These are phyloP conservation scores for Rhododendron griersonianum DNA, from an alignment of 148 eudicot genomes.

Conservation along the genomic window DNA sequence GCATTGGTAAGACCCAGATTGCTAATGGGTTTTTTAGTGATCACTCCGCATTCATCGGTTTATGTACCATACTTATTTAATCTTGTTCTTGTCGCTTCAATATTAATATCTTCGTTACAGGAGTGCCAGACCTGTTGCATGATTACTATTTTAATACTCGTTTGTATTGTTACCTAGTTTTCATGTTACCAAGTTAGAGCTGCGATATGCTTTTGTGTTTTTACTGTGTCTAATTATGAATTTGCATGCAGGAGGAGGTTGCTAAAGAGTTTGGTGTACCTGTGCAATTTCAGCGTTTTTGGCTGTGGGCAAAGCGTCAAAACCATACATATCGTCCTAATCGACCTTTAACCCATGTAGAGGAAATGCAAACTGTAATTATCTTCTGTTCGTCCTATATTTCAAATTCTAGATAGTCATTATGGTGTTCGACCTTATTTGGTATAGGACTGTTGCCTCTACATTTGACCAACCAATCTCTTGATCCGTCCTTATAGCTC, in stretches of 20 bases:
- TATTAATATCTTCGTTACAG: neutral
- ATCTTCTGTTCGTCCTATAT: conserved; percentile 7
- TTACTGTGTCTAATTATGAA: conserved; percentile 1
- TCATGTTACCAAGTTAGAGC: neutral
- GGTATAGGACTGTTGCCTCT: neutral
- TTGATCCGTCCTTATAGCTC: neutral
- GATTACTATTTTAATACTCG: neutral
- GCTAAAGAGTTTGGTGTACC: conserved; percentile 92
- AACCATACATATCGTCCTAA: conserved; percentile 93
- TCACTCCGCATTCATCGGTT: neutral
- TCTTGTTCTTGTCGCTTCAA: neutral
- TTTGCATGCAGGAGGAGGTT: conserved; percentile 69
- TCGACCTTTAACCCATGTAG: conserved; percentile 68
- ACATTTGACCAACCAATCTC: neutral
- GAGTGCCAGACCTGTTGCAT: neutral
- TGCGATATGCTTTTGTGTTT: neutral
- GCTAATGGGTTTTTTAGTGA: neutral
- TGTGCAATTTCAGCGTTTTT: conserved; percentile 80
- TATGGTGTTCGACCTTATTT: neutral
- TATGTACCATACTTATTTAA: neutral
- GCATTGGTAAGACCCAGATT: neutral
- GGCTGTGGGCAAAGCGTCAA: conserved; percentile 98
- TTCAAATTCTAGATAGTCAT: neutral
- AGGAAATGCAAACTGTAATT: conserved; percentile 72
- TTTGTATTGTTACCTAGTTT: neutral